phyloP scores from a whole-genome alignment of 345 rosid genomes.

The Xanthoceras sorbifolium region DNA sequence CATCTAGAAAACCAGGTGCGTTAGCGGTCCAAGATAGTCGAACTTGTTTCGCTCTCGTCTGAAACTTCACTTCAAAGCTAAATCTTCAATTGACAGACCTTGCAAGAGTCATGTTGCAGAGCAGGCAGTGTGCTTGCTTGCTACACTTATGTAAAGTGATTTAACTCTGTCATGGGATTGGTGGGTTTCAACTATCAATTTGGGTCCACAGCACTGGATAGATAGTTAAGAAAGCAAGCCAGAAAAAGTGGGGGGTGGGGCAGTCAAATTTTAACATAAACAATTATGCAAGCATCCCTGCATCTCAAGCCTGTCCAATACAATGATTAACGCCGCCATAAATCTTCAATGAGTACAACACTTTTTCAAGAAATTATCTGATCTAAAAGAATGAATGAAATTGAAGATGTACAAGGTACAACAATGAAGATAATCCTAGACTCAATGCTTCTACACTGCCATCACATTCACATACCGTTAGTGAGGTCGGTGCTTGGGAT shows the following conservation, averaged over 20 bases:
- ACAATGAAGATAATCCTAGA: neutral
- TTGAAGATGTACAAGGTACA: conserved; percentile 10
- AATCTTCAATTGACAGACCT: no score
- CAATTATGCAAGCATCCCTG: neutral
- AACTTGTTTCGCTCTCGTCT: neutral
- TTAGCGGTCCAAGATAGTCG: no score
- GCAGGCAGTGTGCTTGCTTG: no score
- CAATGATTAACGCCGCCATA: neutral
- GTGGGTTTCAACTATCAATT: neutral
- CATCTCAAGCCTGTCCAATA: neutral
- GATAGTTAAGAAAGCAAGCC: neutral
- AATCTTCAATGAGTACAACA: neutral
- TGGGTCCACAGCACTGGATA: neutral
- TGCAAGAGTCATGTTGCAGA: no score
- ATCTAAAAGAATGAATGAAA: conserved; percentile 32
- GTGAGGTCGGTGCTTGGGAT: conserved; percentile 38
- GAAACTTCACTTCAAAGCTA: neutral
- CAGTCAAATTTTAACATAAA: neutral
- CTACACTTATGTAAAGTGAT: no score
- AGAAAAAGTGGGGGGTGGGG: neutral
- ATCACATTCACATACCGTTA: conserved; percentile 13
- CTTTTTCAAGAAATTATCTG: neutral
- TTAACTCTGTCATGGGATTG: neutral
- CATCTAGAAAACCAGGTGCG: no score
- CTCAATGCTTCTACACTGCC: neutral